Evolutionary conservation across 331 rosid species (phyloP).

Genomic region (Cucumis variabilis): DNA sequence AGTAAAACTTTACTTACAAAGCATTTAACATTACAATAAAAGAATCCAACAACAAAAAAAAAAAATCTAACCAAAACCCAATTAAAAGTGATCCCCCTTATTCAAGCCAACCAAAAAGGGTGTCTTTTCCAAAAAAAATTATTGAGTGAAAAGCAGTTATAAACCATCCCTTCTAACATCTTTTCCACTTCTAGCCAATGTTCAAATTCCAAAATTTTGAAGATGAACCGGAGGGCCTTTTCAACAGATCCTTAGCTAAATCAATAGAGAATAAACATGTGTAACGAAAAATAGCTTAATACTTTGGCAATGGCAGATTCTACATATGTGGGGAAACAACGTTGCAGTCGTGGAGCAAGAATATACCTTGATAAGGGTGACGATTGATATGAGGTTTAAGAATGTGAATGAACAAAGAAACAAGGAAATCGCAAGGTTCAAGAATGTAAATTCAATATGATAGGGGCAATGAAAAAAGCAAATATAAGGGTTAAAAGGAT

Average conservation of each 20-base stretch:
- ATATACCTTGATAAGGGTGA: constrained; percentile 75
- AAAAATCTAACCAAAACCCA: constrained; percentile 16
- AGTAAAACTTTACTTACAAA: not conserved
- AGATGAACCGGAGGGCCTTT: not conserved
- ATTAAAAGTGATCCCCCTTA: not conserved
- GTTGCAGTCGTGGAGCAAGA: not conserved
- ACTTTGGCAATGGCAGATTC: not conserved
- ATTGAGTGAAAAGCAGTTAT: not conserved
- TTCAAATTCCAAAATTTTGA: not conserved
- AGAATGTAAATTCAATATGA: not conserved
- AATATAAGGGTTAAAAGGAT: constrained; percentile 59
- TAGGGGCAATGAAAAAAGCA: not conserved
- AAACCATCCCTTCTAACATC: not conserved
- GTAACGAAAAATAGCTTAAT: not conserved
- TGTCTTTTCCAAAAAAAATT: not conserved
- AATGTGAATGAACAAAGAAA: not conserved
- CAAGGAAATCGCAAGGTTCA: not conserved
- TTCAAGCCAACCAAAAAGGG: constrained; percentile 6
- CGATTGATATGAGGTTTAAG: constrained; percentile 58
- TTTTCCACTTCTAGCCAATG: not conserved
- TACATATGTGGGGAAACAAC: not conserved
- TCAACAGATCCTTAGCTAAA: not conserved
- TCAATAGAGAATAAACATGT: not conserved
- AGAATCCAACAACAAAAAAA: not conserved
- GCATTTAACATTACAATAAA: not conserved